Evolutionary conservation across 441 rosid genomes (phyloP).

Genomic region (Syzygium syzygioides): DNA sequence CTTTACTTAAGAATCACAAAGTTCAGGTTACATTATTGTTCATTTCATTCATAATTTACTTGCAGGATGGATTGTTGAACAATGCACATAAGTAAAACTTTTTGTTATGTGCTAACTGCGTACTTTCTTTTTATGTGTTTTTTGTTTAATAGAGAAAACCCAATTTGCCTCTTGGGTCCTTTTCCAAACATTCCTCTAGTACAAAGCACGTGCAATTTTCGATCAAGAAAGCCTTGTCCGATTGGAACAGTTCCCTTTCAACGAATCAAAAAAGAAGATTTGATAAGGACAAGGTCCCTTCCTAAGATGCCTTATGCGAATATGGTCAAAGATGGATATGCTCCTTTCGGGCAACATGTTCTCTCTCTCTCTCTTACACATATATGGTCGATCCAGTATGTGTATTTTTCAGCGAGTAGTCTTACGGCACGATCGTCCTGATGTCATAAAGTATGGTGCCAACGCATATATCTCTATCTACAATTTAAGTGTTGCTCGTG

Average conservation of each 20-base stretch:
- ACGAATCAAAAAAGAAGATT: not conserved
- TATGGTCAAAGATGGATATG: too few relatives aligned
- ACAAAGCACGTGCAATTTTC: not conserved
- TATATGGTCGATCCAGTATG: not conserved
- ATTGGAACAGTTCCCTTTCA: not conserved
- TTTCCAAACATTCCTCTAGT: not conserved
- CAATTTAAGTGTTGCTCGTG: not conserved
- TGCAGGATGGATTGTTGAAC: not conserved
- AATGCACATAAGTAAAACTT: not conserved
- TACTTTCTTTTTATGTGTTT: not conserved
- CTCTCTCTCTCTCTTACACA: not conserved
- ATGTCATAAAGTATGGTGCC: not conserved
- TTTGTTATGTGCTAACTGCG: not conserved
- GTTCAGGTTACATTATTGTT: not conserved
- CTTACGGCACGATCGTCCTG: not conserved
- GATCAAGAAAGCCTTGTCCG: not conserved
- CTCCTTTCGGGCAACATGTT: not conserved
- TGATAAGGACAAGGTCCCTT: not conserved
- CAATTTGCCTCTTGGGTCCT: not conserved
- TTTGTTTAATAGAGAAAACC: not conserved
- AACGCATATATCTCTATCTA: not conserved
- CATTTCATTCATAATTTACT: not conserved
- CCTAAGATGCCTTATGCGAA: not conserved
- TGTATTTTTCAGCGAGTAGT: not conserved
- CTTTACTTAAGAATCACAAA: slow-evolving; percentile 1